These are phyloP conservation scores for Fusarium burgessii DNA, from an alignment of 2,329 filamentous ascomycete species.

Conservation along the genomic window DNA sequence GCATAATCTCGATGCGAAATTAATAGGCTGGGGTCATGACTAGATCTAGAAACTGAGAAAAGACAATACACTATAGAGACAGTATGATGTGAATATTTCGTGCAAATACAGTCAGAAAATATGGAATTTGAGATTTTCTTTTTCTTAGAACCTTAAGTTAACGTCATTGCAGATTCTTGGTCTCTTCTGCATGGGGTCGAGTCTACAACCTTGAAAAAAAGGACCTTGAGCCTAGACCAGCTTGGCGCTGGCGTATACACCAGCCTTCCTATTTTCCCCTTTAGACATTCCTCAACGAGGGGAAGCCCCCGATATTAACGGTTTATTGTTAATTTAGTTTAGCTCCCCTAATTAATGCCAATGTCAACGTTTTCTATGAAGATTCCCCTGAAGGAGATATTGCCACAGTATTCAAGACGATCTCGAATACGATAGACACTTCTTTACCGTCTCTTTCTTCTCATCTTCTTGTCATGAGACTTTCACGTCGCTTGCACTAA, in stretches of 20 bases:
- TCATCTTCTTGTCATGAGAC: slow-evolving; percentile 19
- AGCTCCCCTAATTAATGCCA: slow-evolving; percentile 14
- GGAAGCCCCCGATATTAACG: slow-evolving; percentile 28
- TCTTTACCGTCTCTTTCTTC: slow-evolving; percentile 2
- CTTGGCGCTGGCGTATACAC: slow-evolving; percentile 21
- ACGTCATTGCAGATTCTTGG: slow-evolving; percentile 15
- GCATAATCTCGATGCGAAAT: slow-evolving; percentile 10
- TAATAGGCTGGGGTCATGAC: not conserved
- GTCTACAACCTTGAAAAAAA: slow-evolving; percentile 10
- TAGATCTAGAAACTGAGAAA: not conserved
- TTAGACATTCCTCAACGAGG: slow-evolving; percentile 24
- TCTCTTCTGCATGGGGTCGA: not conserved
- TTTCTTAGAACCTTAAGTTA: slow-evolving; percentile 4
- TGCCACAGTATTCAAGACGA: slow-evolving; percentile 4
- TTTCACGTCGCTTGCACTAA: slow-evolving; percentile 14
- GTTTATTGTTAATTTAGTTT: slow-evolving; percentile 18
- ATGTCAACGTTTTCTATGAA: slow-evolving; percentile 10
- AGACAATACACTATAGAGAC: not conserved
- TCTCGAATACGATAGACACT: slow-evolving; percentile 18
- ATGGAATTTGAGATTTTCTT: not conserved
- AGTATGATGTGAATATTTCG: not conserved
- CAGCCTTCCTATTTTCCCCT: slow-evolving; percentile 32
- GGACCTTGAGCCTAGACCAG: not conserved
- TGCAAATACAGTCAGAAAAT: not conserved
- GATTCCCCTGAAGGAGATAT: slow-evolving; percentile 4